These are phyloP conservation scores for Oropetium thomaeum DNA, from an alignment of 176 grass and related monocot genomes.

Conservation along the genomic window DNA sequence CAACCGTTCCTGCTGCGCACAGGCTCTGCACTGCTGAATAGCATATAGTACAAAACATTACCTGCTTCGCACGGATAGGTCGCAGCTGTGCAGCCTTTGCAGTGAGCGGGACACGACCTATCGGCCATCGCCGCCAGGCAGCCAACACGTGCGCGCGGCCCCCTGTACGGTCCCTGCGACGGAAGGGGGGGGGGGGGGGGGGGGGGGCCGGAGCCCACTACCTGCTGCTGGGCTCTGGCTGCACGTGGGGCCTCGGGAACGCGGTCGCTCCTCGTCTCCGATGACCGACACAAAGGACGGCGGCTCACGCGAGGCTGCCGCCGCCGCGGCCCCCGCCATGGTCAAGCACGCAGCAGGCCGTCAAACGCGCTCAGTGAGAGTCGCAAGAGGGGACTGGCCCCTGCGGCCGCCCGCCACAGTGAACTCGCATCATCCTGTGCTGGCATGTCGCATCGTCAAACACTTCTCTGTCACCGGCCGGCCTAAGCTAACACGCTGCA, in stretches of 20 bases:
- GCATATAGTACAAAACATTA: neutral
- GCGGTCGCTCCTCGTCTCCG: neutral
- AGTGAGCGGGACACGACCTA: neutral
- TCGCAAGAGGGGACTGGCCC: neutral
- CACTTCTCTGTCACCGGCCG: too few relatives aligned
- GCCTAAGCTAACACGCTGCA: too few relatives aligned
- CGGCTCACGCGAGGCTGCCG: slow-evolving; percentile 27
- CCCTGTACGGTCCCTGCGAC: too few relatives aligned
- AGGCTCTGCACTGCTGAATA: neutral
- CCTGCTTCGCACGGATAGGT: neutral
- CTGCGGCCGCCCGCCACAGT: neutral
- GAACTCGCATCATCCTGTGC: neutral
- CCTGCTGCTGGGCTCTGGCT: neutral
- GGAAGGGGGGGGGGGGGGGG: too few relatives aligned
- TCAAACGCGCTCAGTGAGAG: slow-evolving; percentile 22
- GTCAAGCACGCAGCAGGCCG: slow-evolving; percentile 35
- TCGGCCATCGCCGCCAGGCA: neutral
- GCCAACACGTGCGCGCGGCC: slow-evolving; percentile 19
- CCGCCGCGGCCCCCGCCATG: neutral
- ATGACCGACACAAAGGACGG: slow-evolving; percentile 41
- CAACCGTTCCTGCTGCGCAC: too few relatives aligned
- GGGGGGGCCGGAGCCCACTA: slow-evolving; percentile 30
- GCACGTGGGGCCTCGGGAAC: slow-evolving; percentile 41
- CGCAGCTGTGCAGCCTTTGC: neutral
- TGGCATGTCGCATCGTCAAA: neutral